phyloP scores from a whole-genome alignment of 2,329 filamentous ascomycete genomes.

The Cercospora nicotianae region DNA sequence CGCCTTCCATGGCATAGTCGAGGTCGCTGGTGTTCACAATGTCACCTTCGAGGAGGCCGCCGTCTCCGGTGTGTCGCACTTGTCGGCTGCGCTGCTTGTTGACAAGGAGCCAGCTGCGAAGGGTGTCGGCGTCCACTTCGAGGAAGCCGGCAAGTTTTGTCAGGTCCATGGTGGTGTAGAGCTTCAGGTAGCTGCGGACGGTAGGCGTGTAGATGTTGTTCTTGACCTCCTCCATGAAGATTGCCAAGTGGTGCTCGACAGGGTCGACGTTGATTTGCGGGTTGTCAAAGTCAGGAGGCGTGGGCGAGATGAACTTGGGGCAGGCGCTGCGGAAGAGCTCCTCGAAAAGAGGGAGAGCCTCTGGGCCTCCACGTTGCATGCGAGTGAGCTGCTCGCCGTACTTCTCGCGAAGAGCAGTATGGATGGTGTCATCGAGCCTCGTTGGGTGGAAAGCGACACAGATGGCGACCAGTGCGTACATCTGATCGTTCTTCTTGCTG shows the following conservation, averaged over 20 bases:
- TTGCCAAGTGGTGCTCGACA: slow-evolving; percentile 90
- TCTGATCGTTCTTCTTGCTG: slow-evolving; percentile 99
- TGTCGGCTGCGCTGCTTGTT: slow-evolving; percentile 99
- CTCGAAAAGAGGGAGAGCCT: slow-evolving; percentile 94
- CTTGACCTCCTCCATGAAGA: slow-evolving; percentile 99
- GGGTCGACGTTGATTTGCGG: slow-evolving; percentile 94
- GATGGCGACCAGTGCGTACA: slow-evolving; percentile 98
- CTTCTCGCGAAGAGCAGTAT: slow-evolving; percentile 96
- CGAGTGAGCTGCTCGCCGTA: slow-evolving; percentile 97
- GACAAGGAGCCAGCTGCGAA: slow-evolving; percentile 88
- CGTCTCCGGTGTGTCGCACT: slow-evolving; percentile 81
- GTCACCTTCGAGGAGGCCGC: slow-evolving; percentile 87
- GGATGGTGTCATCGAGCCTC: slow-evolving; percentile 96
- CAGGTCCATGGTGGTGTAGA: slow-evolving; percentile 99
- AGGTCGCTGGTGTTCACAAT: slow-evolving; percentile 90
- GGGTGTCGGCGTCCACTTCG: slow-evolving; percentile 92
- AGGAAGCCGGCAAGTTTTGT: slow-evolving; percentile 98
- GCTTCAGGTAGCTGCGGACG: slow-evolving; percentile 95
- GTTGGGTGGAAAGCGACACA: slow-evolving; percentile 98
- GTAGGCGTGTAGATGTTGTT: slow-evolving; percentile 98
- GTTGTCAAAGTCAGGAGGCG: slow-evolving; percentile 96
- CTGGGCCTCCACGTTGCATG: slow-evolving; percentile 92
- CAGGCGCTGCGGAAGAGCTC: slow-evolving; percentile 97
- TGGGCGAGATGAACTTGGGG: slow-evolving; percentile 99
- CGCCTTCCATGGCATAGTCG: slow-evolving; percentile 94